Evolutionary conservation across 2,329 filamentous ascomycete genomes (phyloP), one percentile per base, ranked within the genome.

Genomic region (Pseudogymnoascus sp.): DNA sequence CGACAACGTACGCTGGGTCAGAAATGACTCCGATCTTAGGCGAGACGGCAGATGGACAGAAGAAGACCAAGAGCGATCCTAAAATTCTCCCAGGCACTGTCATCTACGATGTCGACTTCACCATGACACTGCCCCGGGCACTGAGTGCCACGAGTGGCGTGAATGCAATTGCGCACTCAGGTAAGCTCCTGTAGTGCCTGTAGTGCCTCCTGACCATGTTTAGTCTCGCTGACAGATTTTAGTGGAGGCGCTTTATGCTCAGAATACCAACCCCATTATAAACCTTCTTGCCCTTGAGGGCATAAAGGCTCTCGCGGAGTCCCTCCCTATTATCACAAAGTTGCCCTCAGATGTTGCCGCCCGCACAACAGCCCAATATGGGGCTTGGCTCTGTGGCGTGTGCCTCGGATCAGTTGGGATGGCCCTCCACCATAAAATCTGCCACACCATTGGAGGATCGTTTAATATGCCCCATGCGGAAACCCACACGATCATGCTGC

Each of bases 381-480:
- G 84, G 21, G 84, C 85, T 38, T 88, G 83, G 83, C 79, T 88
- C 1, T 87, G 83, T 67, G 84, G 83, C 33, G 79, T 77, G 23
- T 85, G 82, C 67, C 76, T 87, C 0, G 84, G 84, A 5, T 80
- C 75, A 63, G 81, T 83, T 2, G 79, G 79, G 61, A 87, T 88
- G 83, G 79, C 83, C 2, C 78, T 88, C 12, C 86, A 88, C 69
- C 85, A 88, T 72, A 89, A 88, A 70, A 78, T 89, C 1, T 87
- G 84, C 73, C 85, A 88, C 69, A 83, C 82, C 0, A 75, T 88
- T 1, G 85, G 85, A 23, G 86, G 85, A 6, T 81, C 78, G 67
- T 86, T 88, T 71, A 80, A 82, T 65, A 77, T 89, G 6, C 83
- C 85, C 0, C 85, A 89, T 64, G 83, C 85, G 1, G 83, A 87